Evolutionary conservation across 164 flowering plant genomes (phyloP), one percentile per base, ranked within the genome.

Genomic region (Piper longum): DNA sequence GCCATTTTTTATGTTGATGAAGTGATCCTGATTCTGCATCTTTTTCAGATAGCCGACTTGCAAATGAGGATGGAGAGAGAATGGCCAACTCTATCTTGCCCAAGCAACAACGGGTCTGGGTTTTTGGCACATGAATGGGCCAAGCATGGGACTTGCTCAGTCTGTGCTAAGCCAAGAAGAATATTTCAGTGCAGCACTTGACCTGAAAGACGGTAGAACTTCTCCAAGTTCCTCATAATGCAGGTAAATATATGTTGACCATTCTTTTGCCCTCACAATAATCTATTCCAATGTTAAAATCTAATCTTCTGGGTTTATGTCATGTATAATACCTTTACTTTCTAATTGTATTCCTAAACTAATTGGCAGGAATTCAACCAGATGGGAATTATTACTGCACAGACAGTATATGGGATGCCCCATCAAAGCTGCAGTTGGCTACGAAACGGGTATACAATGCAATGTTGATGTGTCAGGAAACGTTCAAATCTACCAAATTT

Each of bases 121-220:
- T 76, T 82, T 11, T 82, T 83, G 85, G 18, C 63, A 7, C 81
- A 79, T 17, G 85, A 82, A 64, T 82, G 85, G 85, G 69, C 66
- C 17, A 82, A 75, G 42, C 83, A 80, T 36, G 85, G 83, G 16
- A 78, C 77, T 12, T 82, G 85, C 73, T 77, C 85, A 0, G 65
- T 72, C 82, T 19, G 65, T 70, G 55, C 75, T 82, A 17, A 62
- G 68, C 51, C 76, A 82, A 57, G 72, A 69, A 43, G 69, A 14
- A 9, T 82, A 80, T 69, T 80, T 82, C 59, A 44, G 70, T 62
- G 61, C 80, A 6, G 75, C 80, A 18, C 78, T 82, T 39, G 51
- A 48, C 26, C 78, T 82, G 40, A 78, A 78, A 57, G 2, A 68
- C 19, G 57, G 56, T 59, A 2, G 60, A 77, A 45, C 74, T 80